phyloP scores from a whole-genome alignment of 1,139 yeast genomes.

The Hyphopichia pseudoburtonii region DNA sequence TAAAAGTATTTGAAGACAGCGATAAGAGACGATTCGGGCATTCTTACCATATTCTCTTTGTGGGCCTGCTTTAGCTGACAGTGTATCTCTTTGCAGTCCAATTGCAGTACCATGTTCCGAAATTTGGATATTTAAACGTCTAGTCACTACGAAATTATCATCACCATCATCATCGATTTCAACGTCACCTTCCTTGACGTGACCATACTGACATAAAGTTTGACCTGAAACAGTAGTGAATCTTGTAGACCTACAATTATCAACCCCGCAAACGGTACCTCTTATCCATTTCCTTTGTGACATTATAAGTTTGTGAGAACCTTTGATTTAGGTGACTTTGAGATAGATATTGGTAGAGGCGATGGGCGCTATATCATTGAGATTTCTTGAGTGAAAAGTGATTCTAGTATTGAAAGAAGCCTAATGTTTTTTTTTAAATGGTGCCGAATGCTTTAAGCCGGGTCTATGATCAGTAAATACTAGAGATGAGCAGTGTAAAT shows the following conservation, averaged over 20 bases:
- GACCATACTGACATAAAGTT: constrained; percentile 85
- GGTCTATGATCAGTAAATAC: no score
- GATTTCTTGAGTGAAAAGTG: background rate
- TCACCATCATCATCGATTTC: constrained; percentile 80
- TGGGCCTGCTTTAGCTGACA: background rate
- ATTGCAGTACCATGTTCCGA: constrained; percentile 14
- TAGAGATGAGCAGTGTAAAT: no score
- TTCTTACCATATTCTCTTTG: constrained; percentile 49
- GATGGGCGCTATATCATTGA: background rate
- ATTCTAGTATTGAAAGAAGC: no score
- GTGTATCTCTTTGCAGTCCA: constrained; percentile 1
- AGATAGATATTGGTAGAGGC: background rate
- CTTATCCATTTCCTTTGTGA: constrained; percentile 47
- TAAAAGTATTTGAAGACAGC: constrained; percentile 57
- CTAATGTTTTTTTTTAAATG: no score
- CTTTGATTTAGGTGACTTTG: background rate
- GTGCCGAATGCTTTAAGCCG: no score
- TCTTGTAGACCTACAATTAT: constrained; percentile 78
- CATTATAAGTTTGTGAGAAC: constrained; percentile 12
- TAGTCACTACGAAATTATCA: constrained; percentile 46
- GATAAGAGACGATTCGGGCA: constrained; percentile 47
- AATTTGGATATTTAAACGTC: constrained; percentile 47
- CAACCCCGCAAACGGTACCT: constrained; percentile 87
- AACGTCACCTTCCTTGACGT: constrained; percentile 76
- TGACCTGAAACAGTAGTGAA: constrained; percentile 76